Conservation (phyloP, 805 yeast species). For the Priceomyces medius region DNA sequence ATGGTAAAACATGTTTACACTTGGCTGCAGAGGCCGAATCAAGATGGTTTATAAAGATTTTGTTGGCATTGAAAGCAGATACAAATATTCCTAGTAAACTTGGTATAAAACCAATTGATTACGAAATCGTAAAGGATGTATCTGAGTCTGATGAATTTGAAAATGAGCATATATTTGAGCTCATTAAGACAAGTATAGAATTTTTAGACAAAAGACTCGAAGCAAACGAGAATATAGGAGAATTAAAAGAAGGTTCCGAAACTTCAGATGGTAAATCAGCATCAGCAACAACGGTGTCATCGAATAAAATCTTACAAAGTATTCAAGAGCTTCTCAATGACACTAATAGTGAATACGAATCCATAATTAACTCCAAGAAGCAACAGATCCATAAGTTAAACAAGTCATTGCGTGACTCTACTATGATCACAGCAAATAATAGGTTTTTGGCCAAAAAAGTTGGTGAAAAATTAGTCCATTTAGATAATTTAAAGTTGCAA, state of each 20-base stretch:
- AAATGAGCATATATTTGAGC: slow-evolving; percentile 31
- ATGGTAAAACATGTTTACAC: slow-evolving; percentile 41
- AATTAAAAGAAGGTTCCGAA: slow-evolving; percentile 10
- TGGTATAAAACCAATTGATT: slow-evolving; percentile 84
- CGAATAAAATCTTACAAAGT: slow-evolving; percentile 35
- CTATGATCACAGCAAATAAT: slow-evolving; percentile 43
- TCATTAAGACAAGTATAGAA: slow-evolving; percentile 34
- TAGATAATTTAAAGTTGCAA: slow-evolving; percentile 53
- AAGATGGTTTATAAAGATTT: slow-evolving; percentile 36
- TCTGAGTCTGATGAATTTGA: slow-evolving; percentile 14
- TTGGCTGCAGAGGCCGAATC: slow-evolving; percentile 40
- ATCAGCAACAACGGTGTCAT: slow-evolving; percentile 14
- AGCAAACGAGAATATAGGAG: slow-evolving; percentile 12
- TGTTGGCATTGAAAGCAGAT: slow-evolving; percentile 43
- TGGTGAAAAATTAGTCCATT: slow-evolving; percentile 31
- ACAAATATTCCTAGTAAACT: slow-evolving; percentile 75
- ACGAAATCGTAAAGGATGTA: slow-evolving; percentile 60
- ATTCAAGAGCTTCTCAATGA: slow-evolving; percentile 38
- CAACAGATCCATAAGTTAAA: slow-evolving; percentile 36
- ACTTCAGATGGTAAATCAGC: slow-evolving; percentile 1
- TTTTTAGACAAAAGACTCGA: slow-evolving; percentile 28
- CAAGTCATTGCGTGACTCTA: slow-evolving; percentile 37
- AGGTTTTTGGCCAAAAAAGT: slow-evolving; percentile 36
- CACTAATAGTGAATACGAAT: slow-evolving; percentile 41
- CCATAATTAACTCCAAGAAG: slow-evolving; percentile 33